A percentile compares a stretch with the other conserved stretches of the same genome.
Evolutionary conservation across 1,284 basidiomycete genomes (phyloP).

Genomic region (Ustilago loliicola): DNA sequence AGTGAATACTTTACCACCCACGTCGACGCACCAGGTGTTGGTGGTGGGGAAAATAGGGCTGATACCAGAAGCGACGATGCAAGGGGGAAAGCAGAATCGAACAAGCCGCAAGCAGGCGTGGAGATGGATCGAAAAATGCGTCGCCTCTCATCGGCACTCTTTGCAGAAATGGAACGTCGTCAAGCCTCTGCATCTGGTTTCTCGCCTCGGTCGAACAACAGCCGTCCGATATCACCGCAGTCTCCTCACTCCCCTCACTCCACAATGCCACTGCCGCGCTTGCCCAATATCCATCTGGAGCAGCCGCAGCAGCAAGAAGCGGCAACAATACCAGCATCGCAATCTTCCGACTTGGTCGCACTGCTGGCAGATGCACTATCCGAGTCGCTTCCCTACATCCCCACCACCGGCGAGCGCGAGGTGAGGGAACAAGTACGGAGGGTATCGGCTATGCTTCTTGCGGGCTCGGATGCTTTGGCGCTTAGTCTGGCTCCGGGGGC

Average conservation of each 20-base stretch:
- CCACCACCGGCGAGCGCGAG: slow-evolving; percentile 4
- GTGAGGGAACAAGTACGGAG: slow-evolving; percentile 37
- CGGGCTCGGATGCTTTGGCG: slow-evolving; percentile 50
- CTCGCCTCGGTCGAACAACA: slow-evolving; percentile 17
- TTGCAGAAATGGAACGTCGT: slow-evolving; percentile 50
- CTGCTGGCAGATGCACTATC: slow-evolving; percentile 44
- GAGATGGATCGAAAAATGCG: slow-evolving; percentile 35
- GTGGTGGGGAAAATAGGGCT: neutral
- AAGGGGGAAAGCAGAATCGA: neutral
- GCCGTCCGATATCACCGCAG: neutral
- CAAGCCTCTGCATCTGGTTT: slow-evolving; percentile 29
- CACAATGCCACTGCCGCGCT: neutral
- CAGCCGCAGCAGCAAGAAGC: neutral
- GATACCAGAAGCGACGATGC: neutral
- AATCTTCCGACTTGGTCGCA: slow-evolving; percentile 29
- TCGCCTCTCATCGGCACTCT: slow-evolving; percentile 37
- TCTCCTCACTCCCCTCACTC: neutral
- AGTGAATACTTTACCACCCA: slow-evolving; percentile 39
- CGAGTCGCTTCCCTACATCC: slow-evolving; percentile 40
- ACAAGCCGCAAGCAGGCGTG: too few species aligned
- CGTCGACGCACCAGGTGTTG: too few species aligned
- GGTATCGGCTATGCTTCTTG: slow-evolving; percentile 50
- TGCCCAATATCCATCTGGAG: slow-evolving; percentile 17
- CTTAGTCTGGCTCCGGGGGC: slow-evolving; percentile 49
- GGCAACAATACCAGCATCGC: neutral